Conservation (phyloP, 306 rosid genomes). For the Boehmeria nivea region DNA sequence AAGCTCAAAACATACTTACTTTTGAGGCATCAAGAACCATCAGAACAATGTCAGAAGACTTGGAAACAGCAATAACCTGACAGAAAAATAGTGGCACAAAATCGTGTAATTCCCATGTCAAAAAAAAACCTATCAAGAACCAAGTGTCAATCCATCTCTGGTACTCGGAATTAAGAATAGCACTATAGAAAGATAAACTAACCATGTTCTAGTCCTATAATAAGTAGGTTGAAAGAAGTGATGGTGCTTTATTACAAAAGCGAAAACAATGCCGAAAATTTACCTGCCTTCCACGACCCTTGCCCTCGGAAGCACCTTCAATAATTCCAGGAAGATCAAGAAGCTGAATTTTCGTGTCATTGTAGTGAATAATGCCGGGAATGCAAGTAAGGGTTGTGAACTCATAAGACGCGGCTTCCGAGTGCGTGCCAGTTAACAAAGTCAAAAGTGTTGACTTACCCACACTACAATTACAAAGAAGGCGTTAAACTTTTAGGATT, state of each 20-base stretch:
- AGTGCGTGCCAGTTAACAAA: constrained; percentile 91
- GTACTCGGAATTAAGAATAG: neutral
- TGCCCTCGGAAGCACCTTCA: constrained; percentile 99
- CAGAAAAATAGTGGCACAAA: neutral
- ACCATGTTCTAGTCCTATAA: neutral
- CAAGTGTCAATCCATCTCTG: neutral
- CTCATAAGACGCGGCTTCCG: constrained; percentile 97
- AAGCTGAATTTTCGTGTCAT: constrained; percentile 95
- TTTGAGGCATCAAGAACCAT: constrained; percentile 99
- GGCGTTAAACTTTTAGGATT: constrained; percentile 10
- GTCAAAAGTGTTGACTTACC: constrained; percentile 99
- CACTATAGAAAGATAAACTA: neutral
- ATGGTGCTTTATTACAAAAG: constrained; percentile 7
- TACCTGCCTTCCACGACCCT: constrained; percentile 99
- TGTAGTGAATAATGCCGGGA: constrained; percentile 94
- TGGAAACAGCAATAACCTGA: constrained; percentile 99
- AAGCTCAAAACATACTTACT: constrained; percentile 41
- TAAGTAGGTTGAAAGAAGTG: neutral
- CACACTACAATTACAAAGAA: constrained; percentile 53
- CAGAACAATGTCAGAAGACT: constrained; percentile 93
- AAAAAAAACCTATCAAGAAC: neutral
- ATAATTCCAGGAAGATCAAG: constrained; percentile 99
- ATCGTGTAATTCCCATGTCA: neutral
- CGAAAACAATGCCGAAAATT: constrained; percentile 10
- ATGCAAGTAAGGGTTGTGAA: constrained; percentile 97